Conservation (phyloP, 2,329 filamentous ascomycete species). For the Thermoascus crustaceus region DNA sequence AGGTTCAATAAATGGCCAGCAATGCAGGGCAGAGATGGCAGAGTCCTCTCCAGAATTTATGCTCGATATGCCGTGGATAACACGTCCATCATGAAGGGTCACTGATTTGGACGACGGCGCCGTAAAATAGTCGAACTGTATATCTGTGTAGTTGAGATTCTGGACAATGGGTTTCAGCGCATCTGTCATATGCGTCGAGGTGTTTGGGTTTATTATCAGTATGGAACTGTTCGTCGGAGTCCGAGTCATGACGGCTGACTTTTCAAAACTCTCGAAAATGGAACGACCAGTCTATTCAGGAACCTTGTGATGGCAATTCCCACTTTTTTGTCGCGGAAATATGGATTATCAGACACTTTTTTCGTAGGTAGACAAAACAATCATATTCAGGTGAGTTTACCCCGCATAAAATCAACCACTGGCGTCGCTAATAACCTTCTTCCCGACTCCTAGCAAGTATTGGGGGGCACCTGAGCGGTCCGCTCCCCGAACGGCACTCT, state of each 20-base stretch:
- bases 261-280: not conserved
- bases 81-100: constrained; percentile 21
- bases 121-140: constrained; percentile 34
- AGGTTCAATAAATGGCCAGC: constrained; percentile 48
- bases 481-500: too few relatives aligned
- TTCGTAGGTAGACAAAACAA: too few relatives aligned
- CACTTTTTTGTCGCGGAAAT: too few relatives aligned
- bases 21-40: constrained; percentile 52
- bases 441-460: too few relatives aligned
- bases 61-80: constrained; percentile 52
- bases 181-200: constrained; percentile 37
- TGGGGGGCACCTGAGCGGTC: too few relatives aligned
- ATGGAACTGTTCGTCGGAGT: constrained; percentile 16
- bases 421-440: too few relatives aligned
- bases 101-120: constrained; percentile 23
- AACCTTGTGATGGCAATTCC: too few relatives aligned
- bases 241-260: not conserved
- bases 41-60: constrained; percentile 73
- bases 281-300: not conserved
- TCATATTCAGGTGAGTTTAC: too few relatives aligned
- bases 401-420: too few relatives aligned
- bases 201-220: constrained; percentile 40
- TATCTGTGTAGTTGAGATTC: constrained; percentile 26
- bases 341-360: too few relatives aligned
- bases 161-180: constrained; percentile 33